A percentile compares a stretch with the other conserved stretches of the same genome.
Evolutionary conservation across 1,284 basidiomycete species (phyloP).

Genomic region (Cutaneotrichosporon mucoides): DNA sequence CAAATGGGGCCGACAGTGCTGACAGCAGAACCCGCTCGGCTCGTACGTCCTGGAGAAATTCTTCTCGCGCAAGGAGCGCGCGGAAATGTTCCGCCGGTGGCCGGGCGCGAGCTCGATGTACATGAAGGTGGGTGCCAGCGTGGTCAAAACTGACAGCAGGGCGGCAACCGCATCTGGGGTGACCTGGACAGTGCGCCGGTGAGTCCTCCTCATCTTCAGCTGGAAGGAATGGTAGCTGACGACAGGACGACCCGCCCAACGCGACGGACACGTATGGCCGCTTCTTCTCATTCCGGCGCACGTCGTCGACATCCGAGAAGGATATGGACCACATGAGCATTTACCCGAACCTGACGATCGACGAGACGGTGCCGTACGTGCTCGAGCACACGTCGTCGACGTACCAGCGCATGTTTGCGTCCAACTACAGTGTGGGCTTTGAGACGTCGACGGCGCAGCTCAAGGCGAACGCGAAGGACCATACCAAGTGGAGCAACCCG

Average conservation of each 20-base stretch:
- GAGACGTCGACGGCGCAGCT: slow-evolving; percentile 69
- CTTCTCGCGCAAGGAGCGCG: slow-evolving; percentile 86
- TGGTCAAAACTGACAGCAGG: slow-evolving; percentile 38
- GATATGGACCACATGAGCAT: slow-evolving; percentile 44
- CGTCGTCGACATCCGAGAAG: slow-evolving; percentile 28
- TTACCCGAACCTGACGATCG: slow-evolving; percentile 72
- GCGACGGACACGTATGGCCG: slow-evolving; percentile 69
- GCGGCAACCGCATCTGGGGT: slow-evolving; percentile 89
- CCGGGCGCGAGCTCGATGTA: slow-evolving; percentile 90
- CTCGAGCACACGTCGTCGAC: slow-evolving; percentile 73
- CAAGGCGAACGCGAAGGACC: slow-evolving; percentile 64
- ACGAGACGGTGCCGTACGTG: slow-evolving; percentile 72
- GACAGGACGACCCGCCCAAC: slow-evolving; percentile 59
- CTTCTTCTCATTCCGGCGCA: slow-evolving; percentile 72
- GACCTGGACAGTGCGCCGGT: slow-evolving; percentile 47
- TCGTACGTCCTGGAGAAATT: slow-evolving; percentile 61
- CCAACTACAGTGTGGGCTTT: slow-evolving; percentile 91
- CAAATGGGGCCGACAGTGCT: too few relatives aligned
- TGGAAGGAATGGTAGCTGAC: slow-evolving; percentile 34
- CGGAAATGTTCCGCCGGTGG: slow-evolving; percentile 90
- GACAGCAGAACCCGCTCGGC: slow-evolving; percentile 48
- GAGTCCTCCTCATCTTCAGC: slow-evolving; percentile 24
- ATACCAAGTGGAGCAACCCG: slow-evolving; percentile 40
- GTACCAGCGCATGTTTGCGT: slow-evolving; percentile 86
- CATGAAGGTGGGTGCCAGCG: slow-evolving; percentile 58